Conservation (phyloP, 257 asterid species). For the Eustoma russellianum region DNA sequence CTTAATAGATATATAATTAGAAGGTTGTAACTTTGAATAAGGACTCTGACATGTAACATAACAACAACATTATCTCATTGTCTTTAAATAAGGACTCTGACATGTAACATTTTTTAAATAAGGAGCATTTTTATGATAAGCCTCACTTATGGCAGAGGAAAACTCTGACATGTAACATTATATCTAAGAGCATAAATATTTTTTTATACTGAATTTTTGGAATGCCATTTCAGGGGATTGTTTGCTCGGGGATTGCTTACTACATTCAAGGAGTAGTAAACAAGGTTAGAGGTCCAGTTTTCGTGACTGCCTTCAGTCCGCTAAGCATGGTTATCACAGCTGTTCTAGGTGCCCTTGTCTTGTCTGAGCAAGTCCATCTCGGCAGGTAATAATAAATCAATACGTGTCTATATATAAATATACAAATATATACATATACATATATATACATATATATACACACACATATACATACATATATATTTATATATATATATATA, state of each 20-base stretch:
- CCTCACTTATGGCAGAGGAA: too few species aligned
- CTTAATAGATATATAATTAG: not conserved
- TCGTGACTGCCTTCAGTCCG: slow-evolving; percentile 78
- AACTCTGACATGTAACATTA: too few species aligned
- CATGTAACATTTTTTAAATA: too few species aligned
- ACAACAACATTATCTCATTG: too few species aligned
- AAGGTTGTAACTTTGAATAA: too few species aligned
- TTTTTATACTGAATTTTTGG: not conserved
- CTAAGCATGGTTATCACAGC: slow-evolving; percentile 74
- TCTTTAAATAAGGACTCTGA: too few species aligned
- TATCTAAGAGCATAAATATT: not conserved
- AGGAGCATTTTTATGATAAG: too few species aligned
- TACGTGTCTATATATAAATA: too few species aligned
- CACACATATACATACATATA: too few species aligned
- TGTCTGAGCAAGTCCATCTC: slow-evolving; percentile 63
- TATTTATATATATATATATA: not conserved
- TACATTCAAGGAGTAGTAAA: slow-evolving; percentile 67
- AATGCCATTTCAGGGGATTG: slow-evolving; percentile 40
- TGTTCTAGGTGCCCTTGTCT: slow-evolving; percentile 49
- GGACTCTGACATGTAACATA: too few species aligned
- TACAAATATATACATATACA: not conserved
- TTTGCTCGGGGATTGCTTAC: slow-evolving; percentile 86
- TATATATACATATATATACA: not conserved
- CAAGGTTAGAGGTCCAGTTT: slow-evolving; percentile 64
- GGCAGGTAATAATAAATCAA: slow-evolving; percentile 55